phyloP scores from a whole-genome alignment of 495 filamentous ascomycete genomes.

The Rhypophila decipiens region DNA sequence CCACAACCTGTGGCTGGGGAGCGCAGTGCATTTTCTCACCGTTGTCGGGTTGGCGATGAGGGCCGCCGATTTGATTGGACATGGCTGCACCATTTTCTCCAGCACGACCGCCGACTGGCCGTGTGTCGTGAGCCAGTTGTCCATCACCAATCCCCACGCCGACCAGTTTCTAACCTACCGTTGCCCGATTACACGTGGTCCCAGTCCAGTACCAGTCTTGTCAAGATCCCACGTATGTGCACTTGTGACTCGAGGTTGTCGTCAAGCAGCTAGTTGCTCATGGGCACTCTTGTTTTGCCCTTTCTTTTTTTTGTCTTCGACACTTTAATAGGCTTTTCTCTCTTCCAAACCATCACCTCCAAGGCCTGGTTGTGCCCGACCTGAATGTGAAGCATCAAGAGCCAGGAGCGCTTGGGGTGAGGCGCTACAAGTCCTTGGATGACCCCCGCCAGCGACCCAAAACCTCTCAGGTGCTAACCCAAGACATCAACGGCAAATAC shows the following conservation, averaged over 20 bases:
- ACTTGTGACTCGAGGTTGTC: not conserved
- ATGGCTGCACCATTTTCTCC: not conserved
- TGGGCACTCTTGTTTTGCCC: too few relatives aligned
- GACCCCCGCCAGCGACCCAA: too few relatives aligned
- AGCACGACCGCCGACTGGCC: not conserved
- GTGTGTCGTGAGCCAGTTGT: conserved; percentile 4
- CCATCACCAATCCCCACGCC: conserved; percentile 19
- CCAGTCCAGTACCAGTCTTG: conserved; percentile 23
- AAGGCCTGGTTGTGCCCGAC: too few relatives aligned
- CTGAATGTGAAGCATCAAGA: too few relatives aligned
- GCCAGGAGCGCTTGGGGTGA: too few relatives aligned
- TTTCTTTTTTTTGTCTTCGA: too few relatives aligned
- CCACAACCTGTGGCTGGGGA: not conserved
- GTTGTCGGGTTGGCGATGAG: conserved; percentile 5
- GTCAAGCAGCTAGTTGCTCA: too few relatives aligned
- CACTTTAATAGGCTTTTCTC: too few relatives aligned
- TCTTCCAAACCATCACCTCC: too few relatives aligned
- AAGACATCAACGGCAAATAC: too few relatives aligned
- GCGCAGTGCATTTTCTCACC: not conserved
- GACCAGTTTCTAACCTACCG: conserved; percentile 10
- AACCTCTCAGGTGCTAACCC: too few relatives aligned
- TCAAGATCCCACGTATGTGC: conserved; percentile 14
- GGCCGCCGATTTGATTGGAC: conserved; percentile 1
- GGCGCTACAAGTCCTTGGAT: too few relatives aligned
- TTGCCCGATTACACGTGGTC: conserved; percentile 34